Conservation (phyloP, 306 rosid species). For the Cercis canadensis region DNA sequence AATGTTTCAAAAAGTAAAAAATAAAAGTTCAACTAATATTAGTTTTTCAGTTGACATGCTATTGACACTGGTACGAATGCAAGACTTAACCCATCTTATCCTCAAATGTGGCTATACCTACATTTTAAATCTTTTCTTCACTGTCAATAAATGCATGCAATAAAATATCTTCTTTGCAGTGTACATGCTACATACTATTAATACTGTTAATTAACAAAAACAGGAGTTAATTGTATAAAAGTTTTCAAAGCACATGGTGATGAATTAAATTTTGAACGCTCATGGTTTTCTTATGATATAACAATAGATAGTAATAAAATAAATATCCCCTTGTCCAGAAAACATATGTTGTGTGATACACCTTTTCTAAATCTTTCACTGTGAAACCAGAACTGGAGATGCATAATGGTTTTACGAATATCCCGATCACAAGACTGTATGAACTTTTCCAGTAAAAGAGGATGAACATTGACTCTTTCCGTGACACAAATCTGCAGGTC, state of each 20-base stretch:
- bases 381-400: constrained; percentile 96
- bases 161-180: background rate
- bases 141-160: constrained; percentile 17
- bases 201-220: constrained; percentile 1
- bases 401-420: constrained; percentile 79
- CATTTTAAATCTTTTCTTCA: constrained; percentile 16
- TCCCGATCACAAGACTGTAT: constrained; percentile 67
- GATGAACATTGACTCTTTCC: constrained; percentile 59
- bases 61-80: background rate
- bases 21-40: too few relatives aligned
- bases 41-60: background rate
- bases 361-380: constrained; percentile 61
- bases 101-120: constrained; percentile 1
- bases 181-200: constrained; percentile 11
- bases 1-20: too few relatives aligned
- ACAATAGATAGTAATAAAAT: background rate
- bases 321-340: constrained; percentile 20
- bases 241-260: constrained; percentile 20
- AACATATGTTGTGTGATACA: constrained; percentile 33
- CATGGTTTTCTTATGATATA: constrained; percentile 15
- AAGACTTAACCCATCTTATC: constrained; percentile 19
- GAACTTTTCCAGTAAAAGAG: constrained; percentile 64
- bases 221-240: constrained; percentile 17
- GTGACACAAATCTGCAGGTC: constrained; percentile 72
- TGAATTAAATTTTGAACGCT: constrained; percentile 10